Conservation (phyloP, 495 filamentous ascomycete genomes). For the Penicillium desertorum region DNA sequence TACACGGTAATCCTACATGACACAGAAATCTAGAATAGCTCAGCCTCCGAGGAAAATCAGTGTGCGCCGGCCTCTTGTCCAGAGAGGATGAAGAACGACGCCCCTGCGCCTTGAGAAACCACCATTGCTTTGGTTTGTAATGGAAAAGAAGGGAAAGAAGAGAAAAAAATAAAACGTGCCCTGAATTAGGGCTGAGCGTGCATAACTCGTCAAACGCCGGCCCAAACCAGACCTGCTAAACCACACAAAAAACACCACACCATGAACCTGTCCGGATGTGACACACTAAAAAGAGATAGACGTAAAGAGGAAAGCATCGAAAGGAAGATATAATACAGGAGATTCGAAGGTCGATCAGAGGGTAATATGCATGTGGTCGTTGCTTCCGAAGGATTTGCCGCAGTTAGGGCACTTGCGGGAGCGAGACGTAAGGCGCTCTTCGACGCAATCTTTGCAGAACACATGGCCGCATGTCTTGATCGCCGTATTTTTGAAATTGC, state of each 20-base stretch:
- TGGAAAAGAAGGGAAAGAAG: constrained; percentile 19
- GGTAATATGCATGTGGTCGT: constrained; percentile 73
- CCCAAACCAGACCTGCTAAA: constrained; percentile 41
- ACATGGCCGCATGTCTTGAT: constrained; percentile 95
- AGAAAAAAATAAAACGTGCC: constrained; percentile 14
- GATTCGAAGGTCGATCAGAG: constrained; percentile 36
- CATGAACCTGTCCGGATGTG: constrained; percentile 39
- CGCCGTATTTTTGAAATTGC: constrained; percentile 88
- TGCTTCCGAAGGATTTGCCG: constrained; percentile 82
- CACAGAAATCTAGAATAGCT: constrained; percentile 23
- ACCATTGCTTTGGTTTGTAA: background rate
- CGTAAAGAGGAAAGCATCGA: constrained; percentile 16
- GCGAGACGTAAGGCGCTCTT: constrained; percentile 79
- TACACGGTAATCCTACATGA: constrained; percentile 40
- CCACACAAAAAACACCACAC: constrained; percentile 43
- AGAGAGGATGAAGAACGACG: constrained; percentile 25
- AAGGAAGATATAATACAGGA: constrained; percentile 44
- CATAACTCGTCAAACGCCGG: constrained; percentile 41
- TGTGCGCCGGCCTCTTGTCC: constrained; percentile 27
- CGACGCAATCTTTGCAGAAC: constrained; percentile 87
- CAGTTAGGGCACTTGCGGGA: constrained; percentile 95
- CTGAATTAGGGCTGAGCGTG: constrained; percentile 14
- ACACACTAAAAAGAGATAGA: constrained; percentile 27
- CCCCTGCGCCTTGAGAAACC: constrained; percentile 16
- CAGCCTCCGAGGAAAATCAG: constrained; percentile 15